phyloP scores from a whole-genome alignment of 441 rosid species.

The Manihot esculenta region DNA sequence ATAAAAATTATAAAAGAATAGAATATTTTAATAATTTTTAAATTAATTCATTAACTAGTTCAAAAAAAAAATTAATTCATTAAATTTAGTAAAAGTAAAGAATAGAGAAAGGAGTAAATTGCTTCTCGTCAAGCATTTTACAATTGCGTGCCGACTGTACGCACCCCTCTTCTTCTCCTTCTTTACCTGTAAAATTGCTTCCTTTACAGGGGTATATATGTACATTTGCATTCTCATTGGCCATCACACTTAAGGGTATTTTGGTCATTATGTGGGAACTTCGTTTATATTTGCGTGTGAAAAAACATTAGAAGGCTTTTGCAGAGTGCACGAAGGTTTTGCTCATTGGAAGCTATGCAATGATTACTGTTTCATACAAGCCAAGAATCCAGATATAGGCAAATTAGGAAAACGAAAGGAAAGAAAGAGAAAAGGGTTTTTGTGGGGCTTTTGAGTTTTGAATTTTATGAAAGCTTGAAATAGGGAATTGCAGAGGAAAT shows the following conservation, averaged over 20 bases:
- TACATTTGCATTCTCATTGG: not conserved
- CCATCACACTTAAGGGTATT: not conserved
- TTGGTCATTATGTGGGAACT: not conserved
- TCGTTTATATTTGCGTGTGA: too few relatives aligned
- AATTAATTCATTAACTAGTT: too few relatives aligned
- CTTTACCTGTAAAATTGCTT: not conserved
- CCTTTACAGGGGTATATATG: not conserved
- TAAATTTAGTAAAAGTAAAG: too few relatives aligned
- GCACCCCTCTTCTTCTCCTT: not conserved
- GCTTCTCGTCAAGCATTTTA: slow-evolving; percentile 12
- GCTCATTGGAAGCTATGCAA: too few relatives aligned
- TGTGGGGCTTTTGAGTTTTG: not conserved
- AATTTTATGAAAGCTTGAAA: not conserved
- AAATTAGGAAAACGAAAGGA: not conserved
- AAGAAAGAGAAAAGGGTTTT: not conserved
- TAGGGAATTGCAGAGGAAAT: slow-evolving; percentile 5
- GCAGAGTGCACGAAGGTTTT: too few relatives aligned
- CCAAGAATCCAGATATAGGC: not conserved
- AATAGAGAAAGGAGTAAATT: too few relatives aligned
- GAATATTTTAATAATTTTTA: too few relatives aligned
- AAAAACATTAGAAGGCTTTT: too few relatives aligned
- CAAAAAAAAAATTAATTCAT: too few relatives aligned
- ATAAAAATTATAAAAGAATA: too few relatives aligned
- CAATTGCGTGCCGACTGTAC: slow-evolving; percentile 19
- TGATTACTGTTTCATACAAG: not conserved